A percentile compares a stretch with the other conserved stretches of the same genome.
These are phyloP conservation scores for Aphanoascus verrucosus DNA, from an alignment of 2,329 filamentous ascomycete genomes.

Conservation along the genomic window DNA sequence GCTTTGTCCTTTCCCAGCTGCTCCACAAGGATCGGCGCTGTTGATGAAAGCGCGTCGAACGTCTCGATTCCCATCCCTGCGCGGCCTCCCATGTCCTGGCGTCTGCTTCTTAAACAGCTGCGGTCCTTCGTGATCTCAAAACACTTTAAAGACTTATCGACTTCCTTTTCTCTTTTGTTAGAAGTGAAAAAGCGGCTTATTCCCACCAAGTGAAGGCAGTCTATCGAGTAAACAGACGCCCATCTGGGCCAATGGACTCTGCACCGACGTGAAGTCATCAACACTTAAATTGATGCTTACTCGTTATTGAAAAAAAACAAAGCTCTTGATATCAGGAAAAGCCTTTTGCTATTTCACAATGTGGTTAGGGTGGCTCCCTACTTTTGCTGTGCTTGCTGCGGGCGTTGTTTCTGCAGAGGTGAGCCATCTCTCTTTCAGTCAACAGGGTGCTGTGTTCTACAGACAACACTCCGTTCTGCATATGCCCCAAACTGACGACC, in stretches of 20 bases:
- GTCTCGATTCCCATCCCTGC: background rate
- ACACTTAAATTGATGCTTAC: too few relatives aligned
- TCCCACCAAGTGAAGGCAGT: background rate
- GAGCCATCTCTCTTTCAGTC: background rate
- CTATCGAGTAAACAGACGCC: background rate
- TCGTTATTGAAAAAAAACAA: background rate
- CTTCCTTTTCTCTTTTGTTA: background rate
- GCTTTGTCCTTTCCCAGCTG: slow-evolving; percentile 1
- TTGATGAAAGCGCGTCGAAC: background rate
- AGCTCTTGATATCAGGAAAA: background rate
- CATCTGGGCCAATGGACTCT: background rate
- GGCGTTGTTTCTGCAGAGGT: slow-evolving; percentile 7
- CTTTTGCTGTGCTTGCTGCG: background rate
- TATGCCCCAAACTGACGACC: background rate
- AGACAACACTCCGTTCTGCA: too few relatives aligned
- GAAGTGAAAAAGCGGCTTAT: background rate
- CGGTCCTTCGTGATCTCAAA: background rate
- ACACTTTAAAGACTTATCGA: background rate
- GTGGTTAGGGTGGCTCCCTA: slow-evolving; percentile 9
- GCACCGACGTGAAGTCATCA: too few relatives aligned
- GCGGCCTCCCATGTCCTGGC: background rate
- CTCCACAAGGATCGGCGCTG: slow-evolving; percentile 6
- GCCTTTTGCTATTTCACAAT: slow-evolving; percentile 6
- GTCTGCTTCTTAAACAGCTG: background rate
- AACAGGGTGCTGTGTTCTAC: too few relatives aligned